A percentile compares a stretch with the other conserved stretches of the same genome.
phyloP scores from a whole-genome alignment of 805 yeast genomes.

The Yarrowia divulgata region DNA sequence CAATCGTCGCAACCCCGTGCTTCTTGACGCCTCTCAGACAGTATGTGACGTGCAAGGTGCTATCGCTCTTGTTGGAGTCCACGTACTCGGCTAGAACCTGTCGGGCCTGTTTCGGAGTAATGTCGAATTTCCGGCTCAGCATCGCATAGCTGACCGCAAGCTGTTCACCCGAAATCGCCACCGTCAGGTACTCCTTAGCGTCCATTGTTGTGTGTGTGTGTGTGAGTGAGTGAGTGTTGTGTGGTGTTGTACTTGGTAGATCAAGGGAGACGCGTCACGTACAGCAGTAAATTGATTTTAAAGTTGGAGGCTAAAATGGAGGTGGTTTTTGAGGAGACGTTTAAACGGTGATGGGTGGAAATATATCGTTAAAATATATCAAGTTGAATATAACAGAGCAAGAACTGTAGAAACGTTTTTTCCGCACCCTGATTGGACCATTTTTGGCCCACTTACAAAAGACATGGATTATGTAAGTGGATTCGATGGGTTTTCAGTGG shows the following conservation, averaged over 20 bases:
- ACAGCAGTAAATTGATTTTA: slow-evolving; percentile 10
- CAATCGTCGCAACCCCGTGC: slow-evolving; percentile 10
- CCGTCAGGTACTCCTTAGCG: slow-evolving; percentile 33
- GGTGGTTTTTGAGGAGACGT: too few species aligned
- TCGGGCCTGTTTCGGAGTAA: slow-evolving; percentile 2
- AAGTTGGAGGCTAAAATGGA: background rate
- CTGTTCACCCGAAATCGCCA: slow-evolving; percentile 25
- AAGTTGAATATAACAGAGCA: too few species aligned
- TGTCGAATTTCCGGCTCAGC: slow-evolving; percentile 13
- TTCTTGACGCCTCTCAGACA: slow-evolving; percentile 9
- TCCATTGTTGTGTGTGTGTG: slow-evolving; percentile 1
- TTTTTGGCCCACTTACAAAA: background rate
- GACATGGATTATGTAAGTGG: background rate
- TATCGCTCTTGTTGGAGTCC: background rate
- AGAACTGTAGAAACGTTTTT: too few species aligned
- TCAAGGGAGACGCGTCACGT: slow-evolving; percentile 23
- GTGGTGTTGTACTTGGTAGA: background rate
- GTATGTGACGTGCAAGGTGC: slow-evolving; percentile 9
- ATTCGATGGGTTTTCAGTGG: background rate
- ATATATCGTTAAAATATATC: too few species aligned
- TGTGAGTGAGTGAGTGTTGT: background rate
- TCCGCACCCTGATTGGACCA: background rate
- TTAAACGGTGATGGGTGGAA: too few species aligned
- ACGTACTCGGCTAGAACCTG: background rate
- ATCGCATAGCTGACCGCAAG: slow-evolving; percentile 17